Conservation (phyloP, 2,329 filamentous ascomycete species). For the Sarocladium brachiariae region DNA sequence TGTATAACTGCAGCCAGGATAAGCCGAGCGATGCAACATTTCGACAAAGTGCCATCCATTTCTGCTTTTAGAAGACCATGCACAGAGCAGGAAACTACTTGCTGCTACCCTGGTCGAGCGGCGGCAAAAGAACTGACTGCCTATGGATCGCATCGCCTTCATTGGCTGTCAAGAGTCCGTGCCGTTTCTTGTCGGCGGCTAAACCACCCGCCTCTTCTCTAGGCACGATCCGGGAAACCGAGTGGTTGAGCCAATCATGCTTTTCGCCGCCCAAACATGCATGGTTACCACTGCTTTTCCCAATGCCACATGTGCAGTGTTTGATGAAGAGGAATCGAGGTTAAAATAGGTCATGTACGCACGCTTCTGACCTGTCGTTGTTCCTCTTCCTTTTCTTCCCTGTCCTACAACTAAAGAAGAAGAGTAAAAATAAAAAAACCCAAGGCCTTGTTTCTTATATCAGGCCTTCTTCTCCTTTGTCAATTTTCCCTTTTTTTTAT, state of each 20-base stretch:
- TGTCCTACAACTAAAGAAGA: neutral
- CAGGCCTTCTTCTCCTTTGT: slow-evolving; percentile 18
- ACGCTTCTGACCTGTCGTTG: no score
- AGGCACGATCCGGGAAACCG: neutral
- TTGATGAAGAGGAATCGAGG: no score
- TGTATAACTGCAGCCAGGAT: no score
- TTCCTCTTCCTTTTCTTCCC: neutral
- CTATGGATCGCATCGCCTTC: slow-evolving; percentile 8
- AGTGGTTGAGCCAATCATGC: neutral
- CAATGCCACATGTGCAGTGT: no score
- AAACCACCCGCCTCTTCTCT: neutral
- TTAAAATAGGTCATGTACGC: slow-evolving; percentile 7
- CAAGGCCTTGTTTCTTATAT: slow-evolving; percentile 3
- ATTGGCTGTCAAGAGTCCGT: slow-evolving; percentile 4
- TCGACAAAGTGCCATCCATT: no score
- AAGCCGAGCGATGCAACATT: no score
- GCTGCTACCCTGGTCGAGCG: neutral
- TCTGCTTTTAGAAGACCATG: no score
- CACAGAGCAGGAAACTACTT: neutral
- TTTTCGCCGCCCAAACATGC: neutral
- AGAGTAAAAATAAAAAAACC: neutral
- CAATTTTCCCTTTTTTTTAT: slow-evolving; percentile 18
- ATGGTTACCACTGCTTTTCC: no score
- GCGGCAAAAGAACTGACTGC: neutral
- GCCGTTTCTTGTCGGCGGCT: neutral